These are phyloP conservation scores for Oxyria digyna DNA, from an alignment of 148 eudicot genomes.

Conservation along the genomic window DNA sequence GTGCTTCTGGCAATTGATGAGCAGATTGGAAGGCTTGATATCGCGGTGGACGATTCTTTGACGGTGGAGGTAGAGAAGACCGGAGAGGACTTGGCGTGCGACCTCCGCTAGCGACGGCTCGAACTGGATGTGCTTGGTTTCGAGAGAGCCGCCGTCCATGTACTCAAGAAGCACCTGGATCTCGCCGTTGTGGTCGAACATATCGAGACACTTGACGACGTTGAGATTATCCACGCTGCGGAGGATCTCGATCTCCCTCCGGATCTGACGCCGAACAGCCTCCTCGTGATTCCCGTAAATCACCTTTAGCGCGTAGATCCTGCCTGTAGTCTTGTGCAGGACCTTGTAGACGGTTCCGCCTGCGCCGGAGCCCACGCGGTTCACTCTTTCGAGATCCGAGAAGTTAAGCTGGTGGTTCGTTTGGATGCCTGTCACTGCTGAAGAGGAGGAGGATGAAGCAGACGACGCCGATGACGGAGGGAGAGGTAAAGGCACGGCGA, in stretches of 20 bases:
- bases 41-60: slow-evolving; percentile 65
- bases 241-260: slow-evolving; percentile 74
- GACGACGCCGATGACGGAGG: slow-evolving; percentile 29
- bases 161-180: slow-evolving; percentile 68
- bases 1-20: slow-evolving; percentile 30
- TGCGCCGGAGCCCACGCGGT: slow-evolving; percentile 65
- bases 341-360: slow-evolving; percentile 89
- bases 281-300: slow-evolving; percentile 82
- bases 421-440: not conserved
- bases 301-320: slow-evolving; percentile 57
- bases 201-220: slow-evolving; percentile 59
- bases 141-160: slow-evolving; percentile 70
- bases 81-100: slow-evolving; percentile 46
- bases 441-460: slow-evolving; percentile 11
- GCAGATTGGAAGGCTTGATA: slow-evolving; percentile 66
- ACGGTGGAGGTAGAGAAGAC: slow-evolving; percentile 48
- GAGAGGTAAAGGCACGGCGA: slow-evolving; percentile 53
- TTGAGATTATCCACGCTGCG: slow-evolving; percentile 56
- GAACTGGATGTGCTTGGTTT: slow-evolving; percentile 31
- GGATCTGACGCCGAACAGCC: slow-evolving; percentile 59
- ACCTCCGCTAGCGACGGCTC: slow-evolving; percentile 45
- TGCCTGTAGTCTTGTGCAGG: slow-evolving; percentile 41
- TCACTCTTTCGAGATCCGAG: slow-evolving; percentile 46
- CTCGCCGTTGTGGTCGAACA: slow-evolving; percentile 64
- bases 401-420: slow-evolving; percentile 13